A percentile compares a stretch with the other conserved stretches of the same genome.
These are phyloP conservation scores for Dendryphion nanum DNA, from an alignment of 2,329 filamentous ascomycete species.

Conservation along the genomic window DNA sequence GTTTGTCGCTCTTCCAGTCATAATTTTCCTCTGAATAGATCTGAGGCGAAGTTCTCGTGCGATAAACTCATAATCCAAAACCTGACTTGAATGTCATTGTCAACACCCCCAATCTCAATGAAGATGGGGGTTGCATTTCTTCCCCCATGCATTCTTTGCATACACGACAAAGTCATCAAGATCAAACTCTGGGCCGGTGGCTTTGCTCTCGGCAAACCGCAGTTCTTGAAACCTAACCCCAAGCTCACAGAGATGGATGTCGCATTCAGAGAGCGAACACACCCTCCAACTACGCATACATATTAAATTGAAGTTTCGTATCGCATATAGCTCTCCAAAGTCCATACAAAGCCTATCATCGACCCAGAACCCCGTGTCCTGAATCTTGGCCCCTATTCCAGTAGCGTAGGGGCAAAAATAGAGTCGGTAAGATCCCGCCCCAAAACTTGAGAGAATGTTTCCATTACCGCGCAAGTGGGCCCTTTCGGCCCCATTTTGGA, in stretches of 20 bases:
- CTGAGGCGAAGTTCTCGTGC: conserved; percentile 47
- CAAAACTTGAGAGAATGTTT: conserved; percentile 61
- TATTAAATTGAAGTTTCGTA: conserved; percentile 35
- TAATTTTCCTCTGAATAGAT: conserved; percentile 50
- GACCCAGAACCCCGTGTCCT: conserved; percentile 59
- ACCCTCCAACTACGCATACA: conserved; percentile 36
- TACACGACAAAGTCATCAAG: conserved; percentile 54
- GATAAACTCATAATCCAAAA: conserved; percentile 49
- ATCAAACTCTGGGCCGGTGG: conserved; percentile 59
- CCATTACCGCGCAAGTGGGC: conserved; percentile 60
- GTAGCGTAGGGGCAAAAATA: conserved; percentile 64
- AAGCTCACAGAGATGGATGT: conserved; percentile 69
- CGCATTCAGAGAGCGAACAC: conserved; percentile 54
- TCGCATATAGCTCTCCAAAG: conserved; percentile 40
- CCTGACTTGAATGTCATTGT: conserved; percentile 36
- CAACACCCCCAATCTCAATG: conserved; percentile 36
- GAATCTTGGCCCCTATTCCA: conserved; percentile 41
- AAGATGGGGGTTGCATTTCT: conserved; percentile 41
- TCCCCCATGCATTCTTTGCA: conserved; percentile 41
- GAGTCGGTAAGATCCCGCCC: conserved; percentile 56
- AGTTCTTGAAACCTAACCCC: conserved; percentile 64
- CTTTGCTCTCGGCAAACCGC: conserved; percentile 67
- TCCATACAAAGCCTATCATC: conserved; percentile 52
- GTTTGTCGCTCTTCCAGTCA: conserved; percentile 44
- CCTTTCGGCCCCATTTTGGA: conserved; percentile 28